phyloP scores from a whole-genome alignment of 805 yeast genomes.

The Candida insectorum region DNA sequence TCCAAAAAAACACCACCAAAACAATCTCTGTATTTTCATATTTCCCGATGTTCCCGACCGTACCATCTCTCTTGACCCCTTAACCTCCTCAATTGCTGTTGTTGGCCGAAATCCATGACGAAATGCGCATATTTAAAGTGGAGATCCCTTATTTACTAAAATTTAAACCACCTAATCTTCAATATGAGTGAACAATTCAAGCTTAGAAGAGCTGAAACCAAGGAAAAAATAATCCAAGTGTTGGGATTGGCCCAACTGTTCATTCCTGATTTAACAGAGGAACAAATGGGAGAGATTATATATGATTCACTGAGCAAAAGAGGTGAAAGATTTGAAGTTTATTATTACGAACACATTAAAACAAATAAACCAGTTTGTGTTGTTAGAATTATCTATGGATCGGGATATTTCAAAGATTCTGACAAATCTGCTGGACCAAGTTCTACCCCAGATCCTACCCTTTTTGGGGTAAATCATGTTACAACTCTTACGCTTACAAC shows the following conservation, averaged over 20 bases:
- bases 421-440: slow-evolving; percentile 21
- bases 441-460: slow-evolving; percentile 26
- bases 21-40: too few species aligned
- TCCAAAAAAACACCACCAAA: too few species aligned
- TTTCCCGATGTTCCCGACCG: too few species aligned
- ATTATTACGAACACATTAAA: slow-evolving; percentile 21
- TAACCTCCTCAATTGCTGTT: too few species aligned
- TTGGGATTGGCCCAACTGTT: slow-evolving; percentile 5
- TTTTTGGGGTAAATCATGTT: slow-evolving; percentile 31
- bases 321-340: slow-evolving; percentile 22
- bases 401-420: slow-evolving; percentile 28
- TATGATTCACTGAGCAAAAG: slow-evolving; percentile 8
- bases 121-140: neutral
- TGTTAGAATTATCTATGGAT: slow-evolving; percentile 19
- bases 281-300: slow-evolving; percentile 21
- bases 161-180: neutral
- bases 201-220: slow-evolving; percentile 12
- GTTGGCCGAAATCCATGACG: too few species aligned
- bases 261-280: slow-evolving; percentile 8
- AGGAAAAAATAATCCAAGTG: slow-evolving; percentile 10
- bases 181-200: slow-evolving; percentile 15
- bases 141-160: neutral
- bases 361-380: slow-evolving; percentile 21
- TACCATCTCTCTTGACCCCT: too few species aligned
- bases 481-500: slow-evolving; percentile 23